Conservation (phyloP, 2,329 filamentous ascomycete species). For the Aspergillus sclerotialis region DNA sequence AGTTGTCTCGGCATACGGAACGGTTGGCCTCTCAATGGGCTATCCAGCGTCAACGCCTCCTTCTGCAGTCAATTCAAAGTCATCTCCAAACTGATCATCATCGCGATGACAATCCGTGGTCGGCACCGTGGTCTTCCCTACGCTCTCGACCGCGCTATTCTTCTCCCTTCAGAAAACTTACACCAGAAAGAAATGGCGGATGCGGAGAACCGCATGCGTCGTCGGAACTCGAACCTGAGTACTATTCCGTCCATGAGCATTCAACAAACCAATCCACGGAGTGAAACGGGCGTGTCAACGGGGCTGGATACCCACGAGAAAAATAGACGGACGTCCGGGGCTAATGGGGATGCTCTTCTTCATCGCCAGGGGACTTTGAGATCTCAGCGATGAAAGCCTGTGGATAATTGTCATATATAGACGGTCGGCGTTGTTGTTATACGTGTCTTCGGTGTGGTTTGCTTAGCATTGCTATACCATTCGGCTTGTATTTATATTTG, state of each 20-base stretch:
- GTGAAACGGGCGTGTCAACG: constrained; percentile 16
- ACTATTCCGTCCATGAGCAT: constrained; percentile 17
- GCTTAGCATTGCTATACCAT: too few relatives aligned
- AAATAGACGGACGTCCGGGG: constrained; percentile 7
- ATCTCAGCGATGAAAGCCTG: constrained; percentile 17
- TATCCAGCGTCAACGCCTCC: constrained; percentile 69
- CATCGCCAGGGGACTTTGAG: constrained; percentile 22
- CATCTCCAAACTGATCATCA: constrained; percentile 59
- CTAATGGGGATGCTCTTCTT: constrained; percentile 14
- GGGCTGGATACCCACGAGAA: constrained; percentile 20
- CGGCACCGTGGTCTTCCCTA: constrained; percentile 60
- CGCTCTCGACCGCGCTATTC: constrained; percentile 62
- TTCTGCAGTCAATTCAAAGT: constrained; percentile 76
- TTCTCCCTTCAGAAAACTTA: constrained; percentile 60
- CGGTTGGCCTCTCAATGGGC: constrained; percentile 83
- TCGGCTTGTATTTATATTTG: too few relatives aligned
- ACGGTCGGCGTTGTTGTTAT: neutral
- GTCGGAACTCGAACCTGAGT: constrained; percentile 30
- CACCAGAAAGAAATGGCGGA: constrained; percentile 54
- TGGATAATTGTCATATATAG: too few relatives aligned
- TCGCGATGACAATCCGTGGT: constrained; percentile 60
- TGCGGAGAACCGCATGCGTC: constrained; percentile 38
- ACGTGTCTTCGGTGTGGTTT: constrained; percentile 4
- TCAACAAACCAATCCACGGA: constrained; percentile 15
- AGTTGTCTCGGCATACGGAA: constrained; percentile 85